Evolutionary conservation across 2,329 filamentous ascomycete species (phyloP).

Genomic region (Setomelanomma holmii): DNA sequence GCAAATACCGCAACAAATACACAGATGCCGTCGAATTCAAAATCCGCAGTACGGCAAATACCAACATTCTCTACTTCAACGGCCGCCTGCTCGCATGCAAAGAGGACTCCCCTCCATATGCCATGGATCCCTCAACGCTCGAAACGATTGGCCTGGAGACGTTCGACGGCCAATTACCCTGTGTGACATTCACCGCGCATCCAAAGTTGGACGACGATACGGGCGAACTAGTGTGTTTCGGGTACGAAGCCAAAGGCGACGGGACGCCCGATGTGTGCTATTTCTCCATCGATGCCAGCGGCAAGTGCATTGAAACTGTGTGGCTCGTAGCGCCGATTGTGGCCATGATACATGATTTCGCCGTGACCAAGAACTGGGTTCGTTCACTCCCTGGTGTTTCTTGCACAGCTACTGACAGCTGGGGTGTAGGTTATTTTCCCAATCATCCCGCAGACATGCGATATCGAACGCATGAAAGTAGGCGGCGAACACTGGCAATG

Average conservation of each 20-base stretch:
- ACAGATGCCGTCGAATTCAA: slow-evolving; percentile 47
- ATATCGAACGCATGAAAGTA: slow-evolving; percentile 47
- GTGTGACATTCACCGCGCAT: slow-evolving; percentile 27
- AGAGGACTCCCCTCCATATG: slow-evolving; percentile 22
- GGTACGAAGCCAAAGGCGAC: slow-evolving; percentile 51
- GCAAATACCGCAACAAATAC: slow-evolving; percentile 49
- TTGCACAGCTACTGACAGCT: no score
- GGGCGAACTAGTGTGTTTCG: slow-evolving; percentile 20
- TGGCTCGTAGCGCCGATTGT: slow-evolving; percentile 48
- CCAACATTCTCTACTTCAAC: slow-evolving; percentile 22
- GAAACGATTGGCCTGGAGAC: slow-evolving; percentile 18
- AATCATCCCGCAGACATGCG: slow-evolving; percentile 41
- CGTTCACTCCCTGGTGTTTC: not conserved
- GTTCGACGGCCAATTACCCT: slow-evolving; percentile 17
- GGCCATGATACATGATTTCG: slow-evolving; percentile 54
- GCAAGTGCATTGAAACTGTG: slow-evolving; percentile 38
- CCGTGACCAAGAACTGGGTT: slow-evolving; percentile 50
- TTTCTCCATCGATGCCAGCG: slow-evolving; percentile 38
- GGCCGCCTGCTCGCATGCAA: slow-evolving; percentile 18
- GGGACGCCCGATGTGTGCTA: slow-evolving; percentile 50
- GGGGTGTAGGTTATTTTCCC: slow-evolving; percentile 49
- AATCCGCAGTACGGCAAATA: slow-evolving; percentile 42
- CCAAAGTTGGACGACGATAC: slow-evolving; percentile 23
- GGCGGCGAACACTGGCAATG: slow-evolving; percentile 53
- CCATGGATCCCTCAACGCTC: slow-evolving; percentile 19